Base-by-base conservation (phyloP, 768 basidiomycete species). In the Boletus patriciae region DNA sequence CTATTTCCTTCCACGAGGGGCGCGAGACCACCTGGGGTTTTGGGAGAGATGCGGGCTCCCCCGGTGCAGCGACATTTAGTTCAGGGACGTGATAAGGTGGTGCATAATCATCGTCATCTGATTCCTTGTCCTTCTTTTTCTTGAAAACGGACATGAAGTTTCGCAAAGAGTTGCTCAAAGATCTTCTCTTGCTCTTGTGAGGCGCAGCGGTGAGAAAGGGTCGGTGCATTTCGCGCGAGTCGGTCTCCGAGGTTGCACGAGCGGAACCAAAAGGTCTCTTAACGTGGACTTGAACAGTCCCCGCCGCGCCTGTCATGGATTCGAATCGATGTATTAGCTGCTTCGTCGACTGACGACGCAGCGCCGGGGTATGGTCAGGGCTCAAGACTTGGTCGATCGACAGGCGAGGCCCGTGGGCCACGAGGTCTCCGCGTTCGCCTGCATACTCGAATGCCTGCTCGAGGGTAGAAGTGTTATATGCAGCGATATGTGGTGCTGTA, bases 61-160 rank as follows among this genome's bases (percentile, higher is more conserved):
- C 37, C 2, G 37, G 38, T 19, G 27, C 15, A 8, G 50, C 5
- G 25, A 52, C 38, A n/a, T 51, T 46, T 8, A 49, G 47, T 45
- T 63, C 61, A 31, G 55, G 55, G 38, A 49, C 41, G 34, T 54
- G 50, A 38, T 37, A 38, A 45, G 54, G 52, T 27, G 19, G 45
- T 46, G 50, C 21, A 34, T 31, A 54, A 33, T 71, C 66, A 5
- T 63, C 63, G 27, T 69, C 71, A 29, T 70, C 70, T 1, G 59
- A 59, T 46, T 71, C 71, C 52, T 61, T 69, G 46, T 60, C 56
- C 48, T 69, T 74, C 52, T 61, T 69, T 68, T 82, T 86, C 71
- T 79, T 85, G 73, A 88, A 78, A 4, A 83, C 81, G 6, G 84
- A 80, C 43, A 89, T 72, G 31, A 88, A 66, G 61, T 83, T 88